phyloP scores from a whole-genome alignment of 2,329 filamentous ascomycete genomes.

The Mycosphaerella sp. region DNA sequence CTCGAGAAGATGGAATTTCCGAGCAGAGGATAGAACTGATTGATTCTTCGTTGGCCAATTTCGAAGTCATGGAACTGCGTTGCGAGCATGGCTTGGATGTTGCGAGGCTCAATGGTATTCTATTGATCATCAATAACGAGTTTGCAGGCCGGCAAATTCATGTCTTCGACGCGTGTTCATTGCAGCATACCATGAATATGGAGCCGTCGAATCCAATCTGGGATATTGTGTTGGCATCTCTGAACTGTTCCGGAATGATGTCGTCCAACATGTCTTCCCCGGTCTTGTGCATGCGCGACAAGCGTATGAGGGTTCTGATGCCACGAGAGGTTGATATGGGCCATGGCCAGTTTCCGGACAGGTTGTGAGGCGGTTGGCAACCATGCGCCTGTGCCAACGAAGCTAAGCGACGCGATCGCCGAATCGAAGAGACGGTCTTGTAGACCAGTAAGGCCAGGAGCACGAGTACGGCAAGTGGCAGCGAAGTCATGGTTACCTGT shows the following conservation, averaged over 20 bases:
- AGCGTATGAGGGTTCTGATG: background rate
- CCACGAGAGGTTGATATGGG: conserved; percentile 3
- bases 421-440: background rate
- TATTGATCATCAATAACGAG: background rate
- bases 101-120: background rate
- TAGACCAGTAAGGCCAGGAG: background rate
- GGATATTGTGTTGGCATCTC: conserved; percentile 2
- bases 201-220: background rate
- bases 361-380: conserved; percentile 10
- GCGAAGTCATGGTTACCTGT: background rate
- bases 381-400: conserved; percentile 11
- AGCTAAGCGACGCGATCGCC: background rate
- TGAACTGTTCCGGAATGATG: conserved; percentile 6
- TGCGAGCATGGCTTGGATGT: background rate
- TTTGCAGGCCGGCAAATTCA: background rate
- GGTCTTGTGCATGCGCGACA: conserved; percentile 1
- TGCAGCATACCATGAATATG: background rate
- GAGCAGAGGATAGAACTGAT: background rate
- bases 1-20: background rate
- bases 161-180: background rate
- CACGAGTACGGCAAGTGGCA: background rate
- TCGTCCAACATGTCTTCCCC: conserved; percentile 16
- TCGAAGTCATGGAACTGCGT: background rate
- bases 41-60: background rate
- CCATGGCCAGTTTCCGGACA: conserved; percentile 6